These are phyloP conservation scores for Aureoboletus auriporus DNA, from an alignment of 768 basidiomycete species.

Conservation along the genomic window DNA sequence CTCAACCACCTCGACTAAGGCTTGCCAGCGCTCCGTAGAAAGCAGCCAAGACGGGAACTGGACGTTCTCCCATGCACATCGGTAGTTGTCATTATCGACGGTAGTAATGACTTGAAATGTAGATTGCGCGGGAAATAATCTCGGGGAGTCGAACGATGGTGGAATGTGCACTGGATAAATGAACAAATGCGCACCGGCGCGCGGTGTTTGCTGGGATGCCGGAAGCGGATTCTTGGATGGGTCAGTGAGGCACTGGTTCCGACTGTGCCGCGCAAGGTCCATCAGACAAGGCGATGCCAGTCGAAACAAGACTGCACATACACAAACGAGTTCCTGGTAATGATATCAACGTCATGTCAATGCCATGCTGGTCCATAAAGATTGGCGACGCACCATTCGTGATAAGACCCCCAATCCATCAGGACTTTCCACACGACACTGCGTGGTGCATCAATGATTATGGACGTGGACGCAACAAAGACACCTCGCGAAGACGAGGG, in stretches of 20 bases:
- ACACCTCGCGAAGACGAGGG: constrained; percentile 40
- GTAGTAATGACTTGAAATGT: constrained; percentile 44
- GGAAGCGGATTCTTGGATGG: constrained; percentile 36
- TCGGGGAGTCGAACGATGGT: constrained; percentile 45
- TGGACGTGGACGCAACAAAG: constrained; percentile 43
- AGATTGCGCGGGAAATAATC: constrained; percentile 32
- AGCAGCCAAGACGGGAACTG: constrained; percentile 46
- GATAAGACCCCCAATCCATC: constrained; percentile 58
- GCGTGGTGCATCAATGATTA: constrained; percentile 55
- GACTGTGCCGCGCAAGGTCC: constrained; percentile 33
- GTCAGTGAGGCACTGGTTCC: constrained; percentile 45
- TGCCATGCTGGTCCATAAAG: not conserved
- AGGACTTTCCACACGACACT: constrained; percentile 61
- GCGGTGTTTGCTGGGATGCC: constrained; percentile 44
- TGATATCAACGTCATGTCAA: not conserved
- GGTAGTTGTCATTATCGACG: constrained; percentile 50
- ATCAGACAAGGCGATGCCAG: not conserved
- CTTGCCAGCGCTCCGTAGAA: constrained; percentile 59
- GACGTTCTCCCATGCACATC: constrained; percentile 52
- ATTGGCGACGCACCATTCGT: constrained; percentile 48
- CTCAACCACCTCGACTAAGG: constrained; percentile 41
- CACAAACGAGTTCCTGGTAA: constrained; percentile 66
- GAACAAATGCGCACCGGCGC: constrained; percentile 43
- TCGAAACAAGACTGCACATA: constrained; percentile 28
- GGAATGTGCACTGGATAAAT: constrained; percentile 57